Conservation (phyloP, 2,329 filamentous ascomycete species). For the Neoarthrinium moseri region DNA sequence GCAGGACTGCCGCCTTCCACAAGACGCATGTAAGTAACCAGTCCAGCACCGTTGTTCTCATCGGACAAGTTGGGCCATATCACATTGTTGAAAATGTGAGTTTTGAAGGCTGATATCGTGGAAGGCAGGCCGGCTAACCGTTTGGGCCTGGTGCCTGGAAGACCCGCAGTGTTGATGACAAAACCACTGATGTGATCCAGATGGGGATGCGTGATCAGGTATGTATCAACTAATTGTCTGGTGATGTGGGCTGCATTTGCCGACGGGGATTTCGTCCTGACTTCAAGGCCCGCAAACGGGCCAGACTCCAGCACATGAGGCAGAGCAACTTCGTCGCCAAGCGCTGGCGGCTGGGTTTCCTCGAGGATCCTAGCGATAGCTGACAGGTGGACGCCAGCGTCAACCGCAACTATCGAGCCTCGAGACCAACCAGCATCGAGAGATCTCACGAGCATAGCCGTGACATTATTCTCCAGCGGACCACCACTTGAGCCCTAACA, state of each 20-base stretch:
- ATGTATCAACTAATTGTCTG: constrained; percentile 77
- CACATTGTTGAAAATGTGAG: constrained; percentile 94
- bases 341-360: constrained; percentile 38
- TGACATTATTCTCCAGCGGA: constrained; percentile 85
- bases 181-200: constrained; percentile 91
- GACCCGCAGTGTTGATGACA: constrained; percentile 87
- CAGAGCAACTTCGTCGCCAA: constrained; percentile 35
- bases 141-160: constrained; percentile 80
- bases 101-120: constrained; percentile 90
- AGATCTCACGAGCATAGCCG: constrained; percentile 84
- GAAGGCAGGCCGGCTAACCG: constrained; percentile 80
- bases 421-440: constrained; percentile 75
- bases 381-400: constrained; percentile 86
- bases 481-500: constrained; percentile 83
- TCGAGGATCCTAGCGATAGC: constrained; percentile 81
- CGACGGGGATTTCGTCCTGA: constrained; percentile 64
- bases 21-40: constrained; percentile 86
- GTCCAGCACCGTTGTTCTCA: constrained; percentile 89
- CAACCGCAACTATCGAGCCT: constrained; percentile 85
- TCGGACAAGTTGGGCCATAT: constrained; percentile 98
- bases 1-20: constrained; percentile 86
- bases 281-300: constrained; percentile 75
- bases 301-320: constrained; percentile 62
- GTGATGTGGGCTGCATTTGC: constrained; percentile 83
- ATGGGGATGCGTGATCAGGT: constrained; percentile 95